These are phyloP conservation scores for Oryza rufipogon DNA, from an alignment of 176 grass and related monocot species.

Conservation along the genomic window DNA sequence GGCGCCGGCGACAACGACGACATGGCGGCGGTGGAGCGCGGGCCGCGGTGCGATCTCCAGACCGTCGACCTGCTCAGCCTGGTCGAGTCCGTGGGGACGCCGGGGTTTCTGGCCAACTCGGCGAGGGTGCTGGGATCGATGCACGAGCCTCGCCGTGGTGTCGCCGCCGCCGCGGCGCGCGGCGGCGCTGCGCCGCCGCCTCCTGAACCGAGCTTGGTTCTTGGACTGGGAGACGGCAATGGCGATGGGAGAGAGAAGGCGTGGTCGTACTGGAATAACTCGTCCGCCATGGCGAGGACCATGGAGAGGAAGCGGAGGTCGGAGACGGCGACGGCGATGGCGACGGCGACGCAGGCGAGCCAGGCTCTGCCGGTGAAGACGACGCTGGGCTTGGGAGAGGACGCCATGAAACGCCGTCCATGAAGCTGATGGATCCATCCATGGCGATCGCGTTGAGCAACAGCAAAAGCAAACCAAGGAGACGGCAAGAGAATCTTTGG, in stretches of 20 bases:
- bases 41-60: neutral
- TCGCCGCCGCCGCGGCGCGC: too few species aligned
- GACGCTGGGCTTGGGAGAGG: neutral
- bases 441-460: neutral
- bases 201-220: neutral
- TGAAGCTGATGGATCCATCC: neutral
- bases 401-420: neutral
- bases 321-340: neutral
- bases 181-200: neutral
- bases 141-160: neutral
- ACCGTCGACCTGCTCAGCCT: neutral
- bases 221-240: neutral
- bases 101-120: constrained; percentile 9
- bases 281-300: neutral
- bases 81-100: constrained; percentile 22
- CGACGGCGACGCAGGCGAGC: too few species aligned
- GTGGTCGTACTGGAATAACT: neutral
- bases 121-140: neutral
- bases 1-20: neutral
- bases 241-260: neutral
- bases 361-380: neutral
- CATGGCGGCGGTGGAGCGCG: neutral
- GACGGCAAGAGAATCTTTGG: neutral
- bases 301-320: constrained; percentile 5
- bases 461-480: neutral